Conservation (phyloP, 2,329 filamentous ascomycete genomes). For the Trichoderma gracile region DNA sequence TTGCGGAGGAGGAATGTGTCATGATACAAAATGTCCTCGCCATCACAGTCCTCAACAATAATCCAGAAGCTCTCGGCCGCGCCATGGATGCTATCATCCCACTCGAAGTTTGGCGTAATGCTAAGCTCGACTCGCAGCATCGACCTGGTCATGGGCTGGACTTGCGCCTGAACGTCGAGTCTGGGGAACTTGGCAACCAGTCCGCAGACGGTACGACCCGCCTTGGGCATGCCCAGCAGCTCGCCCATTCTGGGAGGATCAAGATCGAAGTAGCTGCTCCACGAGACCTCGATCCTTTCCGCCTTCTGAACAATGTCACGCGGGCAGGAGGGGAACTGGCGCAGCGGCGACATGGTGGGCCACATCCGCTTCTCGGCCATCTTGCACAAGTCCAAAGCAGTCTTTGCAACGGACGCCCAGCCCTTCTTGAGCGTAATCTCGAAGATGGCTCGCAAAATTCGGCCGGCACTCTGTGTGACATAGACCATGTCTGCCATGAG, state of each 20-base stretch:
- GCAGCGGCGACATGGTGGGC: slow-evolving; percentile 95
- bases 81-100: slow-evolving; percentile 89
- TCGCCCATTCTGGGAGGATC: slow-evolving; percentile 97
- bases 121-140: slow-evolving; percentile 88
- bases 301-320: slow-evolving; percentile 87
- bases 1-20: slow-evolving; percentile 91
- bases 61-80: slow-evolving; percentile 95
- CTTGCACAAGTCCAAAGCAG: slow-evolving; percentile 91
- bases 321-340: slow-evolving; percentile 83
- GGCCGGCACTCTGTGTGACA: slow-evolving; percentile 94
- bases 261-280: slow-evolving; percentile 91
- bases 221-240: slow-evolving; percentile 84
- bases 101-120: slow-evolving; percentile 92
- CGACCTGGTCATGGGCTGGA: slow-evolving; percentile 91
- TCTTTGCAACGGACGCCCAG: slow-evolving; percentile 91
- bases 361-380: slow-evolving; percentile 99
- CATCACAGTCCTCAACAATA: slow-evolving; percentile 93
- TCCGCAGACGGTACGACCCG: slow-evolving; percentile 79
- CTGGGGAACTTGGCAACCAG: slow-evolving; percentile 91
- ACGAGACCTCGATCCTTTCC: slow-evolving; percentile 91
- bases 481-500: slow-evolving; percentile 99
- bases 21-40: slow-evolving; percentile 91
- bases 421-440: slow-evolving; percentile 98
- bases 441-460: slow-evolving; percentile 92
- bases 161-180: slow-evolving; percentile 87